Conservation (phyloP, 2,329 filamentous ascomycete genomes). For the Dryadomyces quercivorus region DNA sequence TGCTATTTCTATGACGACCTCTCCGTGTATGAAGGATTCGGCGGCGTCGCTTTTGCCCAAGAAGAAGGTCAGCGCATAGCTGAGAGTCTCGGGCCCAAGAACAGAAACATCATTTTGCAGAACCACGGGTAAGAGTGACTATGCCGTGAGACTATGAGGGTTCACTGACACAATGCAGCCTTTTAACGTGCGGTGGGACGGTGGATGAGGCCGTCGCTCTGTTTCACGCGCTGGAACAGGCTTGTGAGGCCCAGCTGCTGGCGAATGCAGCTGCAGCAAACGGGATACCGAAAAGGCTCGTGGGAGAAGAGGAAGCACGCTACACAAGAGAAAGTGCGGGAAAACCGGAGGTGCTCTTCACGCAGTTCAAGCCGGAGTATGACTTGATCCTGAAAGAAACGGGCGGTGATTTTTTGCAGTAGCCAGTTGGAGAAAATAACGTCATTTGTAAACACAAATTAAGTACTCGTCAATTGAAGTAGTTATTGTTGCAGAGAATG, state of each 20-base stretch:
- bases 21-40: constrained; percentile 47
- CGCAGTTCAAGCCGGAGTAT: not conserved
- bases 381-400: not conserved
- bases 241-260: constrained; percentile 53
- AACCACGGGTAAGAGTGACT: not conserved
- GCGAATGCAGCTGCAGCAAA: constrained; percentile 35
- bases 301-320: constrained; percentile 22
- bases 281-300: constrained; percentile 13
- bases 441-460: too few relatives aligned
- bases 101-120: not conserved
- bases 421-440: too few relatives aligned
- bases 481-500: too few relatives aligned
- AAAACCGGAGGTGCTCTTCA: not conserved
- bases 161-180: not conserved
- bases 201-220: not conserved
- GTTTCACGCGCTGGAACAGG: constrained; percentile 40
- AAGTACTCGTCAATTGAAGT: too few relatives aligned
- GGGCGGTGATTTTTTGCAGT: too few relatives aligned
- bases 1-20: constrained; percentile 54
- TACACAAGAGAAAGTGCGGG: constrained; percentile 8
- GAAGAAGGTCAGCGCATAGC: constrained; percentile 54
- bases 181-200: not conserved
- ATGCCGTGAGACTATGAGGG: not conserved
- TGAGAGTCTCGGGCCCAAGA: constrained; percentile 16
- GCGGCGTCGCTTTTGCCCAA: constrained; percentile 40